These are phyloP conservation scores for Hanseniaspora taiwanica DNA, from an alignment of 805 yeast genomes.

Conservation along the genomic window DNA sequence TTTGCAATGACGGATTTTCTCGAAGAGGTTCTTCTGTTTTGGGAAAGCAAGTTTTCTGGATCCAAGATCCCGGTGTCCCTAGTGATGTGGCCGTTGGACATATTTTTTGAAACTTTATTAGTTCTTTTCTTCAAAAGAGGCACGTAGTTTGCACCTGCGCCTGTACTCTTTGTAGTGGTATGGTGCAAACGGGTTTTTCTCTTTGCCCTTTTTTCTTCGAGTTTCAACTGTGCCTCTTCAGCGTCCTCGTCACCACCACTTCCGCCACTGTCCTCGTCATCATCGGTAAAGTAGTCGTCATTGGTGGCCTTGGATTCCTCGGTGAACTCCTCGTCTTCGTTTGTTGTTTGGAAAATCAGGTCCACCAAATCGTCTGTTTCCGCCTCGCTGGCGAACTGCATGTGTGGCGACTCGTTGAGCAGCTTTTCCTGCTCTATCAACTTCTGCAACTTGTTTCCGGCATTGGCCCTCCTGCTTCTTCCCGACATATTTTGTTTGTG, in stretches of 20 bases:
- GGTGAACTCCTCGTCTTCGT: conserved; percentile 36
- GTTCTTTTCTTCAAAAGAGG: conserved; percentile 22
- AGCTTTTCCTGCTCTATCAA: conserved; percentile 47
- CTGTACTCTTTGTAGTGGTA: conserved; percentile 28
- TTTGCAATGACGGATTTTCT: conserved; percentile 67
- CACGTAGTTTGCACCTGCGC: conserved; percentile 21
- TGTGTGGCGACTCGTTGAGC: conserved; percentile 26
- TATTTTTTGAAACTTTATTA: too few species aligned
- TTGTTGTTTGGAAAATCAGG: conserved; percentile 46
- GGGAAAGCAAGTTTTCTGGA: conserved; percentile 39
- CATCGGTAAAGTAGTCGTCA: conserved; percentile 20
- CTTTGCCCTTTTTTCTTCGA: conserved; percentile 7
- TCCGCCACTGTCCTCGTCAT: conserved; percentile 16
- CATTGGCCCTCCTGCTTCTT: conserved; percentile 69
- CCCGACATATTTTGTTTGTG: too few species aligned
- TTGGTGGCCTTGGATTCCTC: conserved; percentile 18
- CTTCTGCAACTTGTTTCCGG: conserved; percentile 71
- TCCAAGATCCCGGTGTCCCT: too few species aligned
- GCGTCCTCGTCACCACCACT: conserved; percentile 10
- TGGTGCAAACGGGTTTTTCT: not conserved
- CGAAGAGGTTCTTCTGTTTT: conserved; percentile 56
- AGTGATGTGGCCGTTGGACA: too few species aligned
- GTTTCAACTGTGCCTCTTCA: conserved; percentile 10
- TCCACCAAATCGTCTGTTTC: conserved; percentile 73
- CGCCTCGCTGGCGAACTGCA: conserved; percentile 15